phyloP scores from a whole-genome alignment of 1,284 basidiomycete genomes.

The Microbotryomycetes sp. region DNA sequence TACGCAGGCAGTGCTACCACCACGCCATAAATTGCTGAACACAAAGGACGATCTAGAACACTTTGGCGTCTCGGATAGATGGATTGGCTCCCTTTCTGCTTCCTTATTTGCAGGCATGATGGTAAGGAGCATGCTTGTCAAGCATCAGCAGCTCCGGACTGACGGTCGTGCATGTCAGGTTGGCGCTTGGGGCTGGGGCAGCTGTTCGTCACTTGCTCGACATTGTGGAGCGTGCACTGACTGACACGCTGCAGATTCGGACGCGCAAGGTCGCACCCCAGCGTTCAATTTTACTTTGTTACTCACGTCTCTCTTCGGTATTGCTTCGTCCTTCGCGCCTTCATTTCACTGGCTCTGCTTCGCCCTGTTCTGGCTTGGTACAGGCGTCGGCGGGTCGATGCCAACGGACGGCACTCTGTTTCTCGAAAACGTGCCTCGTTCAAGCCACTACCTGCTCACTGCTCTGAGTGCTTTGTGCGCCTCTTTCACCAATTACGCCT shows the following conservation, averaged over 20 bases:
- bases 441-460: conserved; percentile 86
- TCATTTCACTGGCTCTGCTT: conserved; percentile 66
- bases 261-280: conserved; percentile 59
- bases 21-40: no score
- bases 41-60: no score
- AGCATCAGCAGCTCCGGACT: not conserved
- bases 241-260: conserved; percentile 53
- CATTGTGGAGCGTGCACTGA: not conserved
- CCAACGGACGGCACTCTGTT: conserved; percentile 93
- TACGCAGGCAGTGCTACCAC: no score
- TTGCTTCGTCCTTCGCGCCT: conserved; percentile 68
- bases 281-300: conserved; percentile 90
- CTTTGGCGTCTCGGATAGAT: conserved; percentile 64
- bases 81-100: conserved; percentile 67
- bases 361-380: conserved; percentile 78
- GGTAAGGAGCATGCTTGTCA: conserved; percentile 65
- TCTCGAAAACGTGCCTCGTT: conserved; percentile 85
- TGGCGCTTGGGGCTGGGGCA: conserved; percentile 63
- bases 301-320: conserved; percentile 81
- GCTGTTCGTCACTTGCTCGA: conserved; percentile 50
- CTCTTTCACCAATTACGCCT: conserved; percentile 4
- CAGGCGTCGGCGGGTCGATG: conserved; percentile 74
- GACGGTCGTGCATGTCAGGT: not conserved
- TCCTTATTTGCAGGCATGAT: conserved; percentile 91
- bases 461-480: conserved; percentile 76